Conservation (phyloP, 176 grass and related monocot genomes). For the Oryza glaberrima region DNA sequence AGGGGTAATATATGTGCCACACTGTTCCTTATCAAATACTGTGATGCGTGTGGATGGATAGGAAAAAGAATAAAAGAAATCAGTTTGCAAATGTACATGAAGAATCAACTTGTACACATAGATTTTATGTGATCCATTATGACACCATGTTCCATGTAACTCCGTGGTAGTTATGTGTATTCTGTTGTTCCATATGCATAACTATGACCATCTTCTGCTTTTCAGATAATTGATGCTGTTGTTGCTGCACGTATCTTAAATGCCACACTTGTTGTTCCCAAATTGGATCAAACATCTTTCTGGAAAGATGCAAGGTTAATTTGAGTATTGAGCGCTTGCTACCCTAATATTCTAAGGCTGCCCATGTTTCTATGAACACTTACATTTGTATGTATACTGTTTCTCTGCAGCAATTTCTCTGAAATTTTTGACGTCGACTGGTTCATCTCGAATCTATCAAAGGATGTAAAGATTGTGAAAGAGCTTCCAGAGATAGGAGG, state of each 20-base stretch:
- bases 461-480: constrained; percentile 89
- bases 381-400: constrained; percentile 47
- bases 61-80: constrained; percentile 3
- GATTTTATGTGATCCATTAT: background rate
- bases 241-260: constrained; percentile 91
- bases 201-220: constrained; percentile 30
- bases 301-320: constrained; percentile 95
- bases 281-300: constrained; percentile 91
- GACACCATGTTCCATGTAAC: constrained; percentile 7
- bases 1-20: constrained; percentile 61
- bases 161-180: background rate
- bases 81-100: constrained; percentile 5
- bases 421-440: constrained; percentile 79
- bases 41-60: constrained; percentile 12
- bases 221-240: constrained; percentile 98
- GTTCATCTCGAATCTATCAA: constrained; percentile 85
- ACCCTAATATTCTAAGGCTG: constrained; percentile 26
- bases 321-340: constrained; percentile 14
- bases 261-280: constrained; percentile 86
- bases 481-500: constrained; percentile 69
- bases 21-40: constrained; percentile 12
- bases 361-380: constrained; percentile 22
- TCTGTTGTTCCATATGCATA: constrained; percentile 14
- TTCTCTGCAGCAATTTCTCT: constrained; percentile 78
- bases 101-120: background rate